Base-by-base conservation (phyloP, 1,139 yeast genomes). In the Magnusiomyces fungicola region DNA sequence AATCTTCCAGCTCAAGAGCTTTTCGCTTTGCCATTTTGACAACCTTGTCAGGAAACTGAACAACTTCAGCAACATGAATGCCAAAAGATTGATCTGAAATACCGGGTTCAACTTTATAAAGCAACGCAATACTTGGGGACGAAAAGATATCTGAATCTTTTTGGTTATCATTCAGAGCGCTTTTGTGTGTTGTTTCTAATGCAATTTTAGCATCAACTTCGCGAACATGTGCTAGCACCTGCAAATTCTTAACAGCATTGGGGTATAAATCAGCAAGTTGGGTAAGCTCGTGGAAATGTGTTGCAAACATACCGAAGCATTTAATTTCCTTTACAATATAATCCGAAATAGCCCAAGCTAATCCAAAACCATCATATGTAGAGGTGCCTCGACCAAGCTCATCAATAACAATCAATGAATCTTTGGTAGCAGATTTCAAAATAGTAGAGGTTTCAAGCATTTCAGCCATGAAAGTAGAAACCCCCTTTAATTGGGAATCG, bases 341-440 rank as follows among this genome's bases (percentile, higher is more conserved):
- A 61, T 89, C 96, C 58, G 94, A 85, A 52, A 92, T 92, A 0
- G 97, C 83, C 95, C 96, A 92, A 0, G 98, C 98, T 40, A 92
- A 74, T 0, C 98, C 98, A 71, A 92, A 92, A 0, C 98, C 98
- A 68, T 92, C 98, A 65, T 90, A 92, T 0, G 98, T 92, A 40
- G 95, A 83, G 0, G 98, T 92, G 32, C 98, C 98, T 61, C 98
- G 77, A 6, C 98, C 98, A 53, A 92, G 73, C 65, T 92, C 98
- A 67, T 92, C 98, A 54, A 94, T 88, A 45, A 92, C 86, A 50
- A 92, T 88, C 54, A 92, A 72, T 2, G 96, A 87, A 57, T 89
- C 87, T 25, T 72, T 69, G 0, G 95, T 82, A 0, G 97, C 96
- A 25, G 90, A 80, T 53, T 89, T 85, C 57, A 92, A 74, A 57